Base-by-base conservation (phyloP, 2,329 filamentous ascomycete species). In the Periconia sp. region DNA sequence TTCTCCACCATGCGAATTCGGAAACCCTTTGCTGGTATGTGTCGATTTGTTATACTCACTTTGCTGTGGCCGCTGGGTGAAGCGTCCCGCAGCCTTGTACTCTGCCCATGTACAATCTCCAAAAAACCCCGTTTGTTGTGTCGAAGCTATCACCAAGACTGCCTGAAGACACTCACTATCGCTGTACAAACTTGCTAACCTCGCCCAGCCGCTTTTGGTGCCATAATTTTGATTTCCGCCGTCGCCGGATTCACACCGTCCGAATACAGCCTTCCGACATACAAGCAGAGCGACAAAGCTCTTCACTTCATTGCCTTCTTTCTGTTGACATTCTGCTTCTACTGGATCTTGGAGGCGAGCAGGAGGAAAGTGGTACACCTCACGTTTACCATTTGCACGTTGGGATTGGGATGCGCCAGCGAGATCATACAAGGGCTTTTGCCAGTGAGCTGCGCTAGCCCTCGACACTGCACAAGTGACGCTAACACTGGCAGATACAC, bases 331-430 rank as follows among this genome's bases (percentile, higher is more conserved):
- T 76, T 90, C 42, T 71, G 84, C 63, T 97, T 97, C 82, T 99
- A 99, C 84, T 99, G 94, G 92, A 90, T 97, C 70, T 77, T 97
- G 65, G 94, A 99, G 73, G 95, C 92, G 49, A 89, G 87, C 58
- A 90, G 94, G 58, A 87, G 93, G 48, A 90, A 93, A 62, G 88
- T 86, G 18, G 79, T 96, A 46, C 89, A 99, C 74, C 78, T 96
- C 60, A 96, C 92, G 14, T 78, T 97, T 23, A 72, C 91, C 19
- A 81, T 91, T 55, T 95, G 91, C 77, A 95, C 92, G 6, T 76
- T 88, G 41, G 77, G 78, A 74, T 81, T 92, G 2, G 87, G 87
- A 45, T 76, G 92, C 56, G 89, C 88, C 47, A 91, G 87, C 59
- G 90, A 93, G 71, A 82, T 93, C 60, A 74, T 91, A 6, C 90